Evolutionary conservation across 2,329 filamentous ascomycete species (phyloP), one percentile per base, ranked within the genome.

Genomic region (Clarireedia homoeocarpa): DNA sequence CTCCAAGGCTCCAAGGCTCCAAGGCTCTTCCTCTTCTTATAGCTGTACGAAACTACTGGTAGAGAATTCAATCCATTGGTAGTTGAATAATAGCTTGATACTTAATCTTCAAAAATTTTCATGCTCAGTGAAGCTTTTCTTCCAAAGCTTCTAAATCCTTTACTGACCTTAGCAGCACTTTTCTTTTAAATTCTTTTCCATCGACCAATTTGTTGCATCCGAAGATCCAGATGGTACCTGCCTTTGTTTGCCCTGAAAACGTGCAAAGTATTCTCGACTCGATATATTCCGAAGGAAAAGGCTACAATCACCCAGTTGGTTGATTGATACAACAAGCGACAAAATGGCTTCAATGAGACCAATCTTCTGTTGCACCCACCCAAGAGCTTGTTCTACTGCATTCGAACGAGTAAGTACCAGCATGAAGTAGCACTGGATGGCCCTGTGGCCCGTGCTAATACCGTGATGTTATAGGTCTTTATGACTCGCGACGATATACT

Each of bases 291-390:
- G 27, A 26, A 4, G 36, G 34, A 17, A 51, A 40, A 34, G n/a
- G 36, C 39, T 26, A 30, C 38, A 27, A 15, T 26, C 15, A 47
- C 20, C 15, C 23, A 47, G 17, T 27, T 27, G 42, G 45, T 24
- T 42, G n/a, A 50, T 50, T 44, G 12, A 45, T 51, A 34, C 20
- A 48, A 46, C 39, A 54, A 36, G 54, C 58, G 54, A 55, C 65
- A 77, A 62, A 63, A 91, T 91, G 87, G 34, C 48, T 56, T 84
- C 86, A 64, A 79, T 75, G 71, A 94, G 85, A 69, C 87, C 89
- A 40, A 89, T 97, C 71, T 97, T 97, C 71, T 85, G 94, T 67
- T 90, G 86, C 57, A 97, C 94, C 66, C 92, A 97, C 73, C 94
- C 94, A 38, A 81, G 94, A 73, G 90, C 92, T 62, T 96, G 91